Evolutionary conservation across 176 grass and related monocot species (phyloP).

Genomic region (Oryza glumipatula): DNA sequence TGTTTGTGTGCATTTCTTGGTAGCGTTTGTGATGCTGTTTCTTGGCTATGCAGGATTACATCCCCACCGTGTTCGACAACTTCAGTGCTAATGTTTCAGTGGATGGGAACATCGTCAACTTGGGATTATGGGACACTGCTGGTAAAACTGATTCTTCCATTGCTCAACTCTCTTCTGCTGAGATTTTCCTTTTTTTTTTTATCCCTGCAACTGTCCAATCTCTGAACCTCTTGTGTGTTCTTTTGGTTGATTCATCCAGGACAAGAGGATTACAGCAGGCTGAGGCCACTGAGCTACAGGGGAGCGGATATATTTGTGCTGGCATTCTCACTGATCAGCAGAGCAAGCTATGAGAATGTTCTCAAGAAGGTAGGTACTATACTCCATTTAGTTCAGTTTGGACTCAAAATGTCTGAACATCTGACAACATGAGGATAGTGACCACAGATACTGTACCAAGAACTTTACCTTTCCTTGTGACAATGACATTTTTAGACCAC

Average conservation of each 20-base stretch:
- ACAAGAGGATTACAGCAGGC: constrained; percentile 94
- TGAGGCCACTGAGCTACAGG: constrained; percentile 88
- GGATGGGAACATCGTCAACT: constrained; percentile 71
- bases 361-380: constrained; percentile 72
- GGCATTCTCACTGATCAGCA: constrained; percentile 91
- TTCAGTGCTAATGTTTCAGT: constrained; percentile 87
- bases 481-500: background rate
- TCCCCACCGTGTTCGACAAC: constrained; percentile 85
- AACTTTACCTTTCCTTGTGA: background rate
- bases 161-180: background rate
- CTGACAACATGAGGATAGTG: background rate
- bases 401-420: constrained; percentile 20
- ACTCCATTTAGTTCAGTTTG: background rate
- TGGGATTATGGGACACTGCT: constrained; percentile 79
- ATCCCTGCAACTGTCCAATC: background rate
- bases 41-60: constrained; percentile 60
- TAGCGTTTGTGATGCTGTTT: background rate
- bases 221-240: background rate
- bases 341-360: constrained; percentile 90
- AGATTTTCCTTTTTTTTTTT: background rate
- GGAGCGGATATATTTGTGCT: constrained; percentile 86
- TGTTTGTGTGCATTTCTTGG: background rate
- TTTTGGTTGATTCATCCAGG: constrained; percentile 42
- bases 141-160: constrained; percentile 37
- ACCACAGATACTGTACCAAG: background rate